A percentile compares a stretch with the other conserved stretches of the same genome.
These are phyloP conservation scores for Candida suzukii DNA, from an alignment of 805 yeast genomes.

Conservation along the genomic window DNA sequence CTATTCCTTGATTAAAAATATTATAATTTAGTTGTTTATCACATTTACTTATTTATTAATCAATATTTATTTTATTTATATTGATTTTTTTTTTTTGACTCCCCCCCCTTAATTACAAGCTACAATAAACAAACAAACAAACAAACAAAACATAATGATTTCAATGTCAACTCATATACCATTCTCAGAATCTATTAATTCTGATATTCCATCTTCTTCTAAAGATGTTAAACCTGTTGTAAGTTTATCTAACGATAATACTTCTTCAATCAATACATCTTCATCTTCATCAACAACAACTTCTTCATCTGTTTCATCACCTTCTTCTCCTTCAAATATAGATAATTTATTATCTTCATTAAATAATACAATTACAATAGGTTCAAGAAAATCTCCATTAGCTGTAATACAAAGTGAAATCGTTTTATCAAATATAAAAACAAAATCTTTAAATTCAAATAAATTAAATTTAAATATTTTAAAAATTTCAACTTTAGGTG, in stretches of 20 bases:
- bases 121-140: neutral
- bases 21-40: too few relatives aligned
- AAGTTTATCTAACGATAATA: too few relatives aligned
- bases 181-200: too few relatives aligned
- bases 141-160: neutral
- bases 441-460: slow-evolving; percentile 34
- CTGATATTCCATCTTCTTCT: neutral
- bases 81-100: too few relatives aligned
- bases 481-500: slow-evolving; percentile 84
- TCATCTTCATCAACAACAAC: neutral
- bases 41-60: too few relatives aligned
- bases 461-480: slow-evolving; percentile 65
- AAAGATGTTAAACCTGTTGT: too few relatives aligned
- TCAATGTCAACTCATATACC: slow-evolving; percentile 1
- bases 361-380: slow-evolving; percentile 38
- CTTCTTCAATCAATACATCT: neutral
- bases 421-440: slow-evolving; percentile 44
- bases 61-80: too few relatives aligned
- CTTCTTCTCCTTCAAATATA: neutral
- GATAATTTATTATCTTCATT: neutral
- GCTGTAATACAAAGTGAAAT: slow-evolving; percentile 84
- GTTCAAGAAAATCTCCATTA: slow-evolving; percentile 82
- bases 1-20: too few relatives aligned
- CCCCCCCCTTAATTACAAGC: neutral
- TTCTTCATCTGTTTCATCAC: neutral